phyloP scores from a whole-genome alignment of 2,329 filamentous ascomycete genomes.

The Fusarium devonianum region DNA sequence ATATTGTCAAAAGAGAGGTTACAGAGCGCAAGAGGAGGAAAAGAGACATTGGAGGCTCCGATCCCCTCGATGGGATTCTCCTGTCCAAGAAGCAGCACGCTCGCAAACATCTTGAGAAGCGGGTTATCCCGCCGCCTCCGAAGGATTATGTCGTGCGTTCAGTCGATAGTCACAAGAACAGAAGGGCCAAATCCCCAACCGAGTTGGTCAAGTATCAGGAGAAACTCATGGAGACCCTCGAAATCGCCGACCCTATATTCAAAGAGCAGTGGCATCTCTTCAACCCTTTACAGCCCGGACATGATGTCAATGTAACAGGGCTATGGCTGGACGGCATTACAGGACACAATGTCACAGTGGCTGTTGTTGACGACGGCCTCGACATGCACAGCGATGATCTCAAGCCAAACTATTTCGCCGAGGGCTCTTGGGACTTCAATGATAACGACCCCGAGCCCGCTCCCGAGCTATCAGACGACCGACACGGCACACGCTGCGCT shows the following conservation, averaged over 20 bases:
- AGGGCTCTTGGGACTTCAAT: constrained; percentile 96
- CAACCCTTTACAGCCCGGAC: constrained; percentile 80
- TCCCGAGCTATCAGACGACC: constrained; percentile 84
- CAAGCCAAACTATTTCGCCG: constrained; percentile 90
- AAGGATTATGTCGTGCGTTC: constrained; percentile 33
- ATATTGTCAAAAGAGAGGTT: constrained; percentile 64
- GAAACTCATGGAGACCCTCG: constrained; percentile 69
- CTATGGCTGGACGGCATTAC: constrained; percentile 92
- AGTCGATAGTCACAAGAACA: background rate
- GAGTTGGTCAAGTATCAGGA: constrained; percentile 64
- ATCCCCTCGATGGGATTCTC: constrained; percentile 76
- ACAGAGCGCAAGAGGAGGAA: constrained; percentile 67
- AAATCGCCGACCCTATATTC: constrained; percentile 90
- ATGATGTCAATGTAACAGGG: constrained; percentile 96
- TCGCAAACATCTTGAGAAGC: constrained; percentile 62
- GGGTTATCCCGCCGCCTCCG: constrained; percentile 53
- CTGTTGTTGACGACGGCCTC: constrained; percentile 94
- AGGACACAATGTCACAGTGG: constrained; percentile 85
- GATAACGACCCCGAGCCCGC: constrained; percentile 80
- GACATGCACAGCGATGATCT: constrained; percentile 96
- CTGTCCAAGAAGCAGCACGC: constrained; percentile 77
- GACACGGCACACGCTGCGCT: constrained; percentile 91
- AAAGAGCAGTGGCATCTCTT: constrained; percentile 93
- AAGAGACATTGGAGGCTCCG: constrained; percentile 58
- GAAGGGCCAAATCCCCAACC: constrained; percentile 30